phyloP scores from a whole-genome alignment of 345 rosid genomes.

The Gossypium rotundifolium region DNA sequence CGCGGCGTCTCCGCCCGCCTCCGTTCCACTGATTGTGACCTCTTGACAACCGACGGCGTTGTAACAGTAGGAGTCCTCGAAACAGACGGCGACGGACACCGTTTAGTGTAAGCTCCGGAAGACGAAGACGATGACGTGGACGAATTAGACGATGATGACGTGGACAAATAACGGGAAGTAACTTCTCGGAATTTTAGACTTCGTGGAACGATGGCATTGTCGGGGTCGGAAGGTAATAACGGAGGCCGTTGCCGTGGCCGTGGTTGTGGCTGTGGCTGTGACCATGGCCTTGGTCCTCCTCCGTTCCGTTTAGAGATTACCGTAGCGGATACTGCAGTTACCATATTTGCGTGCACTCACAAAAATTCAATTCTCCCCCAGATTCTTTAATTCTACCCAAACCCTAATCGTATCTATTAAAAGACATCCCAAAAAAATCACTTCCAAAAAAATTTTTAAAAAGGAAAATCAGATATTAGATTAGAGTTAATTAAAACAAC shows the following conservation, averaged over 20 bases:
- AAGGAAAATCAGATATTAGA: neutral
- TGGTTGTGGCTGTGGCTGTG: conserved; percentile 23
- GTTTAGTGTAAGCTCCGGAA: conserved; percentile 30
- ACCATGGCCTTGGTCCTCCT: conserved; percentile 16
- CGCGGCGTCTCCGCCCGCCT: conserved; percentile 52
- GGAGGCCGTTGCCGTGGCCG: conserved; percentile 37
- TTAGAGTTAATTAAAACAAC: neutral
- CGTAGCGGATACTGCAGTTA: conserved; percentile 59
- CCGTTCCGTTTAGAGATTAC: conserved; percentile 33
- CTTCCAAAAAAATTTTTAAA: neutral
- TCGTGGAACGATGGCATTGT: conserved; percentile 54
- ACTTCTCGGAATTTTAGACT: conserved; percentile 66
- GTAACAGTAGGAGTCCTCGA: conserved; percentile 17
- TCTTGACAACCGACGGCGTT: conserved; percentile 32
- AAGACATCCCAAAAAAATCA: conserved; percentile 1
- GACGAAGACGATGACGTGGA: conserved; percentile 29
- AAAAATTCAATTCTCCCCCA: conserved; percentile 19
- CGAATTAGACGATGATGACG: conserved; percentile 28
- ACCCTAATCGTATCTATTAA: neutral
- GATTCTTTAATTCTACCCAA: conserved; percentile 17
- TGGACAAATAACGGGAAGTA: conserved; percentile 64
- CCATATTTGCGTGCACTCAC: conserved; percentile 37
- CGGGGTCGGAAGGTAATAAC: conserved; percentile 61
- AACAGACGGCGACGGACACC: conserved; percentile 61
- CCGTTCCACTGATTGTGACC: conserved; percentile 74